A percentile compares a stretch with the other conserved stretches of the same genome.
phyloP scores from a whole-genome alignment of 805 yeast species.

The Vanderwaltozyma tropicalis region DNA sequence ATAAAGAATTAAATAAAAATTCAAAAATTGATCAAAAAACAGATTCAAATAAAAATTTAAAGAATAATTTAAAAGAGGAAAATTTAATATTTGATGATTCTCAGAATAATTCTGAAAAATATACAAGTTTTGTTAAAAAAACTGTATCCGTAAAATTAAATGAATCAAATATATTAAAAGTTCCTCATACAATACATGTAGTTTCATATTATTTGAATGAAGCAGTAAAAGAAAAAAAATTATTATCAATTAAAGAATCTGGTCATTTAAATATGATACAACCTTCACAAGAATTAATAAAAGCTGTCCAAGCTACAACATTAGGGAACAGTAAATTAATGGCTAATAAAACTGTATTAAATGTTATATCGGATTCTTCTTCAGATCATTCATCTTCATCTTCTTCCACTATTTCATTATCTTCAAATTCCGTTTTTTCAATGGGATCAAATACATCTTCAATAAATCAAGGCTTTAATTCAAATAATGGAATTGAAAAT shows the following conservation, averaged over 20 bases:
- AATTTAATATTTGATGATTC: too few relatives aligned
- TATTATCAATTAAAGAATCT: constrained; percentile 48
- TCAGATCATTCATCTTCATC: not conserved
- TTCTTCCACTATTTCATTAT: not conserved
- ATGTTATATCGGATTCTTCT: not conserved
- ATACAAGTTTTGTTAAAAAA: constrained; percentile 66
- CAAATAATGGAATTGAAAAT: not conserved
- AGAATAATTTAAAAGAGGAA: not conserved
- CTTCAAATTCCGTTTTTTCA: too few relatives aligned
- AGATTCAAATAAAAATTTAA: not conserved
- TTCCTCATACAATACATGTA: constrained; percentile 37
- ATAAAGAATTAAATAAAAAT: constrained; percentile 43
- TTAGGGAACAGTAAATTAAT: constrained; percentile 41
- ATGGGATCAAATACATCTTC: not conserved
- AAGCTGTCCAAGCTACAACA: constrained; percentile 46
- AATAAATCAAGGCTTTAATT: not conserved
- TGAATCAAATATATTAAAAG: constrained; percentile 3
- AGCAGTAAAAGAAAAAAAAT: constrained; percentile 52
- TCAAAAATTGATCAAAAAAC: not conserved
- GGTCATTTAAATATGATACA: constrained; percentile 39
- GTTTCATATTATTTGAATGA: constrained; percentile 69
- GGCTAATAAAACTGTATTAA: not conserved
- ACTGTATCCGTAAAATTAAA: constrained; percentile 59
- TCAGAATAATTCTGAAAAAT: too few relatives aligned
- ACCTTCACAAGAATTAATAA: constrained; percentile 40